A percentile compares a stretch with the other conserved stretches of the same genome.
Evolutionary conservation across 2,329 filamentous ascomycete genomes (phyloP).

Genomic region (Stagonosporopsis vannaccii): DNA sequence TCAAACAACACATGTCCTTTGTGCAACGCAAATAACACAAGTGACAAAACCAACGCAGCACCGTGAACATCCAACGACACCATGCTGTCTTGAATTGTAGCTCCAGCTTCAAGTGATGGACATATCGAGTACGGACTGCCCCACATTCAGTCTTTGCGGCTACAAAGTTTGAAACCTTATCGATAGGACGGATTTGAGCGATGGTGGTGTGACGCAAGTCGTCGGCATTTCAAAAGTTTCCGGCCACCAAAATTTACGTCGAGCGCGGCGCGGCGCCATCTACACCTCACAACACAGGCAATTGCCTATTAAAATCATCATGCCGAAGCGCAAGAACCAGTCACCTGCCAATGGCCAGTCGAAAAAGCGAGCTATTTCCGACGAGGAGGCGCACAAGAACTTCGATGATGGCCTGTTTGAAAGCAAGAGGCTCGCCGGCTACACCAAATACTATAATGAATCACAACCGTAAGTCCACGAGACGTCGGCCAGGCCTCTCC

Average conservation of each 20-base stretch:
- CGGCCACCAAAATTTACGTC: conserved; percentile 12
- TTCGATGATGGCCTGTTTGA: conserved; percentile 51
- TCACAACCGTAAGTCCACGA: conserved; percentile 48
- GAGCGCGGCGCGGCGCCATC: conserved; percentile 1
- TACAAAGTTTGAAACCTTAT: no score
- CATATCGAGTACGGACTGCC: no score
- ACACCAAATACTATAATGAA: conserved; percentile 47
- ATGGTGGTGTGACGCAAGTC: conserved; percentile 19
- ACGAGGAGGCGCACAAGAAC: conserved; percentile 50
- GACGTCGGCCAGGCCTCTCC: neutral
- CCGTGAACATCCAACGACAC: no score
- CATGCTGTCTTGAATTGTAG: no score
- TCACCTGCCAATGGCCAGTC: conserved; percentile 45
- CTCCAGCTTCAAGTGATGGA: no score
- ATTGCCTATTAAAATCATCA: conserved; percentile 3
- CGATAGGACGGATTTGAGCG: conserved; percentile 11
- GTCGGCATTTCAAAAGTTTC: conserved; percentile 8
- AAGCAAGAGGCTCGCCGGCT: conserved; percentile 42
- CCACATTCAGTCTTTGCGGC: no score
- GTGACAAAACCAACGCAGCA: no score
- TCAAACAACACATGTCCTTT: neutral
- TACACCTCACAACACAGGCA: neutral
- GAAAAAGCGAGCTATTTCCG: conserved; percentile 54
- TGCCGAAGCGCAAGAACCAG: conserved; percentile 55
- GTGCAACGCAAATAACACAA: no score